These are phyloP conservation scores for Clonostachys chloroleuca DNA, from an alignment of 2,329 filamentous ascomycete genomes.

Conservation along the genomic window DNA sequence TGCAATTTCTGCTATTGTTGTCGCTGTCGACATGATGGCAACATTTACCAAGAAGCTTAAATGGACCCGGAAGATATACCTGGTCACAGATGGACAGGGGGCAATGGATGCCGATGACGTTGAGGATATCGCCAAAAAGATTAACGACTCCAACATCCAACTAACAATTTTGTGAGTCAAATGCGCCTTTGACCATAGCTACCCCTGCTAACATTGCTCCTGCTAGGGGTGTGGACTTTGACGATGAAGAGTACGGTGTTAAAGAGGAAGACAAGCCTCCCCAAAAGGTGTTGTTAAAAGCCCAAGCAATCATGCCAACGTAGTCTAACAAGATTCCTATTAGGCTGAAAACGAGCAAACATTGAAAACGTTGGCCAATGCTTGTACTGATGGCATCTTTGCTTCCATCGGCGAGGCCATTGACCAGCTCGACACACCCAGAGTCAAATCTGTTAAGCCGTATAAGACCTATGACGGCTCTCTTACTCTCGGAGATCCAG, in stretches of 20 bases:
- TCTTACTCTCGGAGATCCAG: slow-evolving; percentile 74
- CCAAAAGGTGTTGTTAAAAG: slow-evolving; percentile 50
- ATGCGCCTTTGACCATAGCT: not conserved
- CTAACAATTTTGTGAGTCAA: slow-evolving; percentile 68
- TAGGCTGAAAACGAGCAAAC: slow-evolving; percentile 63
- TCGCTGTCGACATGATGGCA: slow-evolving; percentile 84
- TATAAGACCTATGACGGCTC: slow-evolving; percentile 76
- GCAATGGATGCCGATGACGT: slow-evolving; percentile 69
- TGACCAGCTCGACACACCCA: slow-evolving; percentile 71
- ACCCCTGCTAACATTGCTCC: not conserved
- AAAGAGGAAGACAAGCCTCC: slow-evolving; percentile 83
- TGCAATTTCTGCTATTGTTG: slow-evolving; percentile 79
- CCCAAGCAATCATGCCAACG: too few relatives aligned
- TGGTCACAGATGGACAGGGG: slow-evolving; percentile 79
- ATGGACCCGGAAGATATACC: slow-evolving; percentile 73
- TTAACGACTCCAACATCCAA: slow-evolving; percentile 74
- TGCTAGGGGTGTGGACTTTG: slow-evolving; percentile 81
- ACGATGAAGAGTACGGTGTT: slow-evolving; percentile 82
- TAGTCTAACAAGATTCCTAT: not conserved
- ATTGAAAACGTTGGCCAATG: slow-evolving; percentile 60
- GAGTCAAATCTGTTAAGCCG: slow-evolving; percentile 70
- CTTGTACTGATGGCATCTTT: slow-evolving; percentile 64
- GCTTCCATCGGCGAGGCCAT: slow-evolving; percentile 88
- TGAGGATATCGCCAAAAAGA: slow-evolving; percentile 64
- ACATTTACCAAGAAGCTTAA: slow-evolving; percentile 77